Base-by-base conservation (phyloP, 2,329 filamentous ascomycete genomes). In the Tolypocladium paradoxum region DNA sequence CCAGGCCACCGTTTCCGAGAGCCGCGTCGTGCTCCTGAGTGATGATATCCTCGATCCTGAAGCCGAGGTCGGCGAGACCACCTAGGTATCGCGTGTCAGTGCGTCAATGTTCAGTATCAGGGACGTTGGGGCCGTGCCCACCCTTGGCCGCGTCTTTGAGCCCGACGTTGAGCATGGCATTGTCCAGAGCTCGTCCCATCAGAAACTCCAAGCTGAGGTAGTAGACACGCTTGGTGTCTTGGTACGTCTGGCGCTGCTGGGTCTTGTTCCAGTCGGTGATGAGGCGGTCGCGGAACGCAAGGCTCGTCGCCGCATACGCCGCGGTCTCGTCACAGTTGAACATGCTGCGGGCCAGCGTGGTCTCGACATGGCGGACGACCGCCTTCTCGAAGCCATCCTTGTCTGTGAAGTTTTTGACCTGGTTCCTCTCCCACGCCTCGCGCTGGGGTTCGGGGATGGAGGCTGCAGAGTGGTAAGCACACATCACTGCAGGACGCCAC, bases 251-350 rank as follows among this genome's bases (percentile, higher is more conserved):
- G 56, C 86, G 85, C 75, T 99, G 93, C 75, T 99, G 93, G 48
- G 93, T 99, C 73, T 86, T 90, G 75, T 97, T 99, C 93, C 93
- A 99, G 61, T 95, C 90, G 58, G 93, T 85, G 64, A 99, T 85
- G 66, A 99, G 77, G 51, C 90, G 85, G 69, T 99, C 92, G 64
- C 93, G 83, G 73, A 99, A 92, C 29, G 93, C 92, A 64, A 99
- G 75, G 59, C 90, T 89, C 45, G 91, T 90, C 59, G 92, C 93
- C 8, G 88, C 83, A 71, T 99, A 99, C 34, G 91, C 90, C 51
- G 93, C 93, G 52, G 82, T 79, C 73, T 99, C 93, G 75, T 99
- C 91, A 73, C 93, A 99, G 73, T 99, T 99, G 81, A 92, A 97
- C 69, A 99, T 82, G 65, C 91, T 96, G 56, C 93, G 88, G 57